Evolutionary conservation across 768 basidiomycete genomes (phyloP).

Genomic region (Asterophora parasitica): DNA sequence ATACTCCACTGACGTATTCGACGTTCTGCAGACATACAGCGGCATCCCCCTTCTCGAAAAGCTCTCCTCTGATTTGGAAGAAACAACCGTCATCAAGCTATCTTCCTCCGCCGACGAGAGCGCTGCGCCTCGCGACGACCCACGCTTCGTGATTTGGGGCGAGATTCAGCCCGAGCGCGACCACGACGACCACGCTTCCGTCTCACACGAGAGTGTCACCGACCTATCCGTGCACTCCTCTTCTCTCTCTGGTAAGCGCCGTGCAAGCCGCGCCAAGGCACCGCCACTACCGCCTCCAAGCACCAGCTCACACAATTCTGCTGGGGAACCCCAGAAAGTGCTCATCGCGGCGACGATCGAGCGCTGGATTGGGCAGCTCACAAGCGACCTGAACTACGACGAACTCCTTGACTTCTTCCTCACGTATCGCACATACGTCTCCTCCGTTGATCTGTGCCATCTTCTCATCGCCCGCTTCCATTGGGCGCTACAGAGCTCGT

Average conservation of each 20-base stretch:
- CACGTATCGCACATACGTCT: slow-evolving; percentile 84
- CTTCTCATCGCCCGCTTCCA: slow-evolving; percentile 84
- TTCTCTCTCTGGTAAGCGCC: slow-evolving; percentile 28
- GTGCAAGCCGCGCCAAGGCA: slow-evolving; percentile 29
- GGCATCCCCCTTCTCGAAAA: slow-evolving; percentile 73
- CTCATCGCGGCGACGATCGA: slow-evolving; percentile 91
- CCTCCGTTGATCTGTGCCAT: slow-evolving; percentile 73
- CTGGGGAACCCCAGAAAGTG: slow-evolving; percentile 37
- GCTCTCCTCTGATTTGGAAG: slow-evolving; percentile 48
- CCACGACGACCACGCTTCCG: slow-evolving; percentile 25
- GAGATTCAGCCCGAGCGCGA: slow-evolving; percentile 37
- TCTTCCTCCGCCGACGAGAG: slow-evolving; percentile 62
- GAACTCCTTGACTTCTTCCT: slow-evolving; percentile 88
- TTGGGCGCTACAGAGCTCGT: slow-evolving; percentile 66
- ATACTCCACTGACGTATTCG: slow-evolving; percentile 74
- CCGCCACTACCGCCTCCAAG: slow-evolving; percentile 20
- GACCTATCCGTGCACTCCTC: slow-evolving; percentile 28
- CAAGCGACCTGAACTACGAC: slow-evolving; percentile 81
- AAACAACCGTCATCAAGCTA: slow-evolving; percentile 69
- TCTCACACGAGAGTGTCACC: slow-evolving; percentile 30
- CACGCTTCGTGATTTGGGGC: slow-evolving; percentile 91
- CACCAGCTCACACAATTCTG: slow-evolving; percentile 11
- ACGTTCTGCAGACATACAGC: slow-evolving; percentile 74
- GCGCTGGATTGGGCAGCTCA: slow-evolving; percentile 89
- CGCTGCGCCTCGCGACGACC: slow-evolving; percentile 78